A percentile compares a stretch with the other conserved stretches of the same genome.
Evolutionary conservation across 2,329 filamentous ascomycete genomes (phyloP).

Genomic region (Colletotrichum spaethianum): DNA sequence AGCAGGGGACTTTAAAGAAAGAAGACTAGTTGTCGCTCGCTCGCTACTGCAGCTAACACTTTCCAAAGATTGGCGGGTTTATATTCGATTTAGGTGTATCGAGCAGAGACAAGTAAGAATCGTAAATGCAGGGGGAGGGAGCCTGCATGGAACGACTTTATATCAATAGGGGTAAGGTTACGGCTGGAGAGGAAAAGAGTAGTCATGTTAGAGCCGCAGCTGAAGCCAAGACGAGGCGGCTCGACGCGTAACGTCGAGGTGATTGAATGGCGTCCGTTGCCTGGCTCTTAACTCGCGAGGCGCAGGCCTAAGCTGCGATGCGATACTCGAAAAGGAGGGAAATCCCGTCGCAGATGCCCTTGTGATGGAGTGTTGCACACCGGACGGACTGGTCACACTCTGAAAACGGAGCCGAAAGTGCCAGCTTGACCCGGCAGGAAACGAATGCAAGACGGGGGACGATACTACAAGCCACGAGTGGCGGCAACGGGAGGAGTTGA

Average conservation of each 20-base stretch:
- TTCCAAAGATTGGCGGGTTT: background rate
- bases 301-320: background rate
- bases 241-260: slow-evolving; percentile 11
- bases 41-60: slow-evolving; percentile 28
- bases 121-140: background rate
- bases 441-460: background rate
- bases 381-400: slow-evolving; percentile 11
- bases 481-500: background rate
- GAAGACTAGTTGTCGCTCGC: background rate
- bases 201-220: background rate
- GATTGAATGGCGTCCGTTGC: slow-evolving; percentile 2
- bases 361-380: slow-evolving; percentile 19
- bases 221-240: slow-evolving; percentile 32
- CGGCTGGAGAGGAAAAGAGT: background rate
- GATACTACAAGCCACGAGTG: slow-evolving; percentile 6
- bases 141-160: slow-evolving; percentile 29
- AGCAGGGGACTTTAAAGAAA: slow-evolving; percentile 21
- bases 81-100: background rate
- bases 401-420: slow-evolving; percentile 8
- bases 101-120: background rate
- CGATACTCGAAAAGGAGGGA: background rate
- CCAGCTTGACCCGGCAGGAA: background rate
- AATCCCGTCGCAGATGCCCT: background rate
- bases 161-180: background rate
- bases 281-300: slow-evolving; percentile 1